Conservation (phyloP, 1,284 basidiomycete genomes). For the Ustilago cynodontis region DNA sequence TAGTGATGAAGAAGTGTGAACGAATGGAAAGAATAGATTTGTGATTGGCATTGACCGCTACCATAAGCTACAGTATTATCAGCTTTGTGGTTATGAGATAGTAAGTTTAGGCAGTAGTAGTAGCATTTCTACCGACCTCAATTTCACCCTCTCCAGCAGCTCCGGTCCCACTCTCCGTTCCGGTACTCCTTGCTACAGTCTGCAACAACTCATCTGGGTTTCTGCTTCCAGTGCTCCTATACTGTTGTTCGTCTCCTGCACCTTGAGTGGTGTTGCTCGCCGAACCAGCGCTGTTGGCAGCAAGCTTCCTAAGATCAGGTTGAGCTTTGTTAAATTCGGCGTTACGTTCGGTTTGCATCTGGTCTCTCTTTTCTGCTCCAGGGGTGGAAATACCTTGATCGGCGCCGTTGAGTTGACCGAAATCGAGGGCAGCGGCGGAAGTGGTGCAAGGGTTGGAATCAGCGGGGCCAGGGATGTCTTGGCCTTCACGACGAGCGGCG, state of each 20-base stretch:
- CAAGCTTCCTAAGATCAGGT: constrained; percentile 32
- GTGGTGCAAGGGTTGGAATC: constrained; percentile 4
- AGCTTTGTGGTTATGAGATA: neutral
- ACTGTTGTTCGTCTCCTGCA: neutral
- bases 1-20: neutral
- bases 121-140: constrained; percentile 33
- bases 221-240: constrained; percentile 8
- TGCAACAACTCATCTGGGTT: constrained; percentile 25
- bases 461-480: constrained; percentile 17
- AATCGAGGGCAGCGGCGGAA: constrained; percentile 15
- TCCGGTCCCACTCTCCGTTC: constrained; percentile 42
- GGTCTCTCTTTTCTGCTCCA: constrained; percentile 32
- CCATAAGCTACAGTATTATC: no score
- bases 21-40: neutral
- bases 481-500: constrained; percentile 26
- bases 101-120: constrained; percentile 20
- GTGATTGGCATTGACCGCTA: neutral
- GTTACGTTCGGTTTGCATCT: constrained; percentile 39
- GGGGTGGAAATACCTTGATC: constrained; percentile 45
- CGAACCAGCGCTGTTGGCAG: constrained; percentile 16
- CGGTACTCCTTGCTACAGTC: constrained; percentile 24
- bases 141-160: constrained; percentile 14
- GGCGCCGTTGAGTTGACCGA: constrained; percentile 49
- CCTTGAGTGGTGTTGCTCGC: constrained; percentile 12
- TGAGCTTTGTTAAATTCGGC: constrained; percentile 29